Conservation (phyloP, 805 yeast genomes). For the Starmerella floris region DNA sequence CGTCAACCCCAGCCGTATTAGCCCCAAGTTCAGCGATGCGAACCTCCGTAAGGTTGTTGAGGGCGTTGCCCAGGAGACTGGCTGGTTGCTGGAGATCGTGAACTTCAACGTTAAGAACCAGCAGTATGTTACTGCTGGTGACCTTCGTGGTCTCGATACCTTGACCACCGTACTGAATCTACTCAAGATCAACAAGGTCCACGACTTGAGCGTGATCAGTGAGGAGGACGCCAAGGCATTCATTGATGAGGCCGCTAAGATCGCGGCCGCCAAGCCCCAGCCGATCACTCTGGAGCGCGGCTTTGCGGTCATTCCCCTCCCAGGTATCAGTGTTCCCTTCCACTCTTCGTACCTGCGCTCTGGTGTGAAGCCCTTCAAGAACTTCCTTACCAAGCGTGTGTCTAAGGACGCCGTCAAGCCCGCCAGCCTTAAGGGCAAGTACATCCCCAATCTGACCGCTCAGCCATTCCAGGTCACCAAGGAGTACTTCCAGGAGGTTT, state of each 20-base stretch:
- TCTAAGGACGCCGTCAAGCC: constrained; percentile 92
- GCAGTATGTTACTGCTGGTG: constrained; percentile 98
- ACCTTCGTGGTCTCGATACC: constrained; percentile 85
- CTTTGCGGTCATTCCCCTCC: constrained; percentile 93
- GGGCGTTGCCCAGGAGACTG: constrained; percentile 67
- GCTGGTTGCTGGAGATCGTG: constrained; percentile 94
- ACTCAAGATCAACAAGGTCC: constrained; percentile 85
- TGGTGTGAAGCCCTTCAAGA: constrained; percentile 98
- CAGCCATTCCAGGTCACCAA: constrained; percentile 90
- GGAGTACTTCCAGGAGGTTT: constrained; percentile 95
- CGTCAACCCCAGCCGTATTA: constrained; percentile 88
- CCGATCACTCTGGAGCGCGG: constrained; percentile 97
- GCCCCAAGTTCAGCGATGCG: constrained; percentile 77
- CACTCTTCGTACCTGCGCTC: constrained; percentile 96
- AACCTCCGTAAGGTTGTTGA: constrained; percentile 91
- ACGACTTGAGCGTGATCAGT: constrained; percentile 68
- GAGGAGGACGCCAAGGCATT: constrained; percentile 81
- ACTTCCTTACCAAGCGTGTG: constrained; percentile 90
- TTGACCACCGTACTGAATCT: constrained; percentile 86
- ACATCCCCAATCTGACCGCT: constrained; percentile 97
- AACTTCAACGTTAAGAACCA: constrained; percentile 96
- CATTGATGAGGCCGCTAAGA: constrained; percentile 69
- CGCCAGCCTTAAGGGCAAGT: constrained; percentile 81
- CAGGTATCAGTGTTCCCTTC: constrained; percentile 99
- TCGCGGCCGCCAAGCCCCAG: constrained; percentile 78